Percentiles rank a stretch among this genome's conserved stretches.
Conservation (phyloP, 2,329 filamentous ascomycete species). For the Phaeosphaeriaceae sp. region DNA sequence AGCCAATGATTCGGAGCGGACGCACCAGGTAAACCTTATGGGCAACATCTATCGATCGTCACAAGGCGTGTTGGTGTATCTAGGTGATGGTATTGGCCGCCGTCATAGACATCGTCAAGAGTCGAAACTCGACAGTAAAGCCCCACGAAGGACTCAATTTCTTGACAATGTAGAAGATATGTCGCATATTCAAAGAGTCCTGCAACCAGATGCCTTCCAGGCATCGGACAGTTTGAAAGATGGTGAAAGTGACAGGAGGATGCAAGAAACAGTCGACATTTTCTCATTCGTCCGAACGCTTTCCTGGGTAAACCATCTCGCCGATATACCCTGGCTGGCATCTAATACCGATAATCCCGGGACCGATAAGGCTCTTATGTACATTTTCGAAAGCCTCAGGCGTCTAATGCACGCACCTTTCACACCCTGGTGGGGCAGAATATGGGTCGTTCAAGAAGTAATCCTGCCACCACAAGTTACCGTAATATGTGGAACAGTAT, state of each 20-base stretch:
- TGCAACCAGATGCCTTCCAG: neutral
- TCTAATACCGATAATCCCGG: neutral
- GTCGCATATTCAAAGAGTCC: neutral
- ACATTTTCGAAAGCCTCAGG: slow-evolving; percentile 13
- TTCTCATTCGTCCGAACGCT: neutral
- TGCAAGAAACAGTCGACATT: neutral
- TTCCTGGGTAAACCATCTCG: neutral
- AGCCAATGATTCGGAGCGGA: slow-evolving; percentile 14
- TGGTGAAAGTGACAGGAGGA: neutral
- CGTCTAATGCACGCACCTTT: slow-evolving; percentile 21
- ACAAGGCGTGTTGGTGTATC: slow-evolving; percentile 15
- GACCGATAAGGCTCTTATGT: neutral
- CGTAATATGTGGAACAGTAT: slow-evolving; percentile 12
- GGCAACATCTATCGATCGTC: slow-evolving; percentile 18
- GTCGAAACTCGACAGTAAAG: neutral
- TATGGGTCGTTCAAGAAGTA: slow-evolving; percentile 26
- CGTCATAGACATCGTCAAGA: too few species aligned
- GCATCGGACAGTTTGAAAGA: neutral
- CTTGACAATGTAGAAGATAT: too few species aligned
- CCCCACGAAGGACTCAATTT: neutral
- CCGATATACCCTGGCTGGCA: neutral
- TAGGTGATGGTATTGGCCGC: slow-evolving; percentile 10
- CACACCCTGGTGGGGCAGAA: slow-evolving; percentile 22
- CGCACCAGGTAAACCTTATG: slow-evolving; percentile 26
- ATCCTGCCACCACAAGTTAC: slow-evolving; percentile 10